Evolutionary conservation across 2,329 filamentous ascomycete species (phyloP).

Genomic region (Calonectria naviculata): DNA sequence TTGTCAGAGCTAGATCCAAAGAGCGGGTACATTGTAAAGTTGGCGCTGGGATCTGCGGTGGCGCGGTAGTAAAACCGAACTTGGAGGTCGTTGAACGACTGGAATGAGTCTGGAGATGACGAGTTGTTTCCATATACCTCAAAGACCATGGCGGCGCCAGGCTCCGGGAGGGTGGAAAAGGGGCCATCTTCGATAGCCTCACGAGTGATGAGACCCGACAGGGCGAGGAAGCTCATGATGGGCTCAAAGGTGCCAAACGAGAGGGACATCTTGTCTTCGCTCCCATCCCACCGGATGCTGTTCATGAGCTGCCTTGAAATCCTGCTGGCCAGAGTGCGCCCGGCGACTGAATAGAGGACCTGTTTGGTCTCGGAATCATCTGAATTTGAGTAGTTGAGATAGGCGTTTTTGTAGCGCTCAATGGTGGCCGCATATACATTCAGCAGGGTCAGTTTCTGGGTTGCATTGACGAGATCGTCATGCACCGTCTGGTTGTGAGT

Average conservation of each 20-base stretch:
- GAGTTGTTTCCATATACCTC: constrained; percentile 63
- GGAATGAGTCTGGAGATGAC: constrained; percentile 34
- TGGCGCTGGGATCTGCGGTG: constrained; percentile 50
- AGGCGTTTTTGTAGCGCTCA: constrained; percentile 67
- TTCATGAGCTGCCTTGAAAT: constrained; percentile 55
- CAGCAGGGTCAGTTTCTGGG: constrained; percentile 56
- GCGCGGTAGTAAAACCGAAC: constrained; percentile 69
- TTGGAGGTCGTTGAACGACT: constrained; percentile 52
- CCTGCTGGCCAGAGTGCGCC: constrained; percentile 61
- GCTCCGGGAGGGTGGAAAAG: constrained; percentile 64
- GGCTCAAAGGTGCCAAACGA: constrained; percentile 66
- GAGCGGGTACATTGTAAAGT: constrained; percentile 52
- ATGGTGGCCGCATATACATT: constrained; percentile 73
- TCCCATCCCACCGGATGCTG: constrained; percentile 53
- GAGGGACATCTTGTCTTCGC: constrained; percentile 59
- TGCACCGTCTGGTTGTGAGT: constrained; percentile 60
- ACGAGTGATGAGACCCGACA: constrained; percentile 58
- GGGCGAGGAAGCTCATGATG: constrained; percentile 65
- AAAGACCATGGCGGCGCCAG: constrained; percentile 80
- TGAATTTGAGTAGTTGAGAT: constrained; percentile 61
- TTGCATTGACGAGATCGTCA: constrained; percentile 48
- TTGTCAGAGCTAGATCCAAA: constrained; percentile 50
- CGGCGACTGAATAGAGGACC: constrained; percentile 60
- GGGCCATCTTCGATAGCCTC: constrained; percentile 61
- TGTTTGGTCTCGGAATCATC: constrained; percentile 49